Base-by-base conservation (phyloP, 2,329 filamentous ascomycete genomes). In the Daldinia sp. region DNA sequence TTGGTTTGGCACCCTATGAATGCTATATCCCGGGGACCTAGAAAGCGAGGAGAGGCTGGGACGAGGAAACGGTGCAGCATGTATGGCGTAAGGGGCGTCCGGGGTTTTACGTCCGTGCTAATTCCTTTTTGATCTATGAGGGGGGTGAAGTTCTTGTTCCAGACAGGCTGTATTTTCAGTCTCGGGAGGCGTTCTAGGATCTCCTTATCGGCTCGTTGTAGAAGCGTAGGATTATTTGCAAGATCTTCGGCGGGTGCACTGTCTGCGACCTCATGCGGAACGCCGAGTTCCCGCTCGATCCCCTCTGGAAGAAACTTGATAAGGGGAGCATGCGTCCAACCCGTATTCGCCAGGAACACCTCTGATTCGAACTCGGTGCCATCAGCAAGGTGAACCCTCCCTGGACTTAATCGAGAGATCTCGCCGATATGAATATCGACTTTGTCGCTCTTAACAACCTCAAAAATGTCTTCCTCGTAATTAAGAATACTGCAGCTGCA, bases 401-500 rank as follows among this genome's bases (percentile, higher is more conserved):
- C 68, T n/a, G 27, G 64, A 0, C 79, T 78, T 4, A 90, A 77
- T 15, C 75, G 75, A 1, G 76, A 73, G 4, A 90, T 78, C 47
- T 89, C 85, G n/a, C 81, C 81, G 3, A 87, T 72, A 52, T 87
- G 80, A 1, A 90, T 77, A 21, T 79, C 77, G 23, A 90, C 82
- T 19, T 77, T 79, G 3, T 83, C 83, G 10, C 79, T 73, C 39
- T 78, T 78, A 9, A 90, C 80, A 7, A 87, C 76, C 3, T 85
- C 81, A 69, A 87, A 84, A 68, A 90, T 83, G 66, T 85, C 79
- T 3, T 79, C 80, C 0, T 72, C 56, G 68, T 87, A 90, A 71
- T 90, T 90, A 51, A 87, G 78, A 32, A 90, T 87, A 50, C 84
- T 84, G 19, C 89, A 77, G 0, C 80, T 81, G 9, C 80, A 82